Base-by-base conservation (phyloP, 257 asterid species). In the Linderniella brevidens region DNA sequence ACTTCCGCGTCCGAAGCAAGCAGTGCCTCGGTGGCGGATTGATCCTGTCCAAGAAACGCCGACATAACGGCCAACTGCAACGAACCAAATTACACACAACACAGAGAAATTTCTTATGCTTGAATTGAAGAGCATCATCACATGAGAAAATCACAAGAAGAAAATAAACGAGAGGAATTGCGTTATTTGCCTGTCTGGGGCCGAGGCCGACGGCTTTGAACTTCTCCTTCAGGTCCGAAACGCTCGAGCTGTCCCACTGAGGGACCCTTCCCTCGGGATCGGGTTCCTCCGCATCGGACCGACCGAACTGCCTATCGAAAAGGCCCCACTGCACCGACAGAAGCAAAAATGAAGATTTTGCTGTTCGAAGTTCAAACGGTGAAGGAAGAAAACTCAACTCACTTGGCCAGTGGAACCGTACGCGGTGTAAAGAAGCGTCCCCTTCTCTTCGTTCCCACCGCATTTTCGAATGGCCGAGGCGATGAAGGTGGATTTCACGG, bases 251-350 rank as follows among this genome's bases (percentile, higher is more conserved):
- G 49, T 69, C 93, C 96, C 96, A 88, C 58, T 54, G 68, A 55
- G 94, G 94, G 40, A 88, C 85, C 62, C 94, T 72, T 48, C 96
- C 98, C 63, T 80, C 94, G 39, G 96, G 96, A 67, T 88, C 98
- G 48, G 96, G 81, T 47, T 73, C 69, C 54, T 75, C 79, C 14
- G 81, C 73, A 59, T 88, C 98, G 8, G 80, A 59, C 57, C 96
- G 68, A 38, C 98, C 98, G 54, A 81, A 88, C 61, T 62, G 67
- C 80, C 42, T 72, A 61, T 88, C 93, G 56, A 88, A 88, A 63
- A 74, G 70, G 50, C 92, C 83, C 98, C 96, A 88, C 97, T 84
- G 75, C 56, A 52, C 1, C 3, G 9, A 39, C 1, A 39, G 9
- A 15, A 44, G 5, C 3, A 44, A 13, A 8, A 13, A 39, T 4